Percentiles rank a stretch among this genome's conserved stretches.
These are phyloP conservation scores for Globisporangium spiculum DNA, from an alignment of 352 stramenopile species.

Conservation along the genomic window DNA sequence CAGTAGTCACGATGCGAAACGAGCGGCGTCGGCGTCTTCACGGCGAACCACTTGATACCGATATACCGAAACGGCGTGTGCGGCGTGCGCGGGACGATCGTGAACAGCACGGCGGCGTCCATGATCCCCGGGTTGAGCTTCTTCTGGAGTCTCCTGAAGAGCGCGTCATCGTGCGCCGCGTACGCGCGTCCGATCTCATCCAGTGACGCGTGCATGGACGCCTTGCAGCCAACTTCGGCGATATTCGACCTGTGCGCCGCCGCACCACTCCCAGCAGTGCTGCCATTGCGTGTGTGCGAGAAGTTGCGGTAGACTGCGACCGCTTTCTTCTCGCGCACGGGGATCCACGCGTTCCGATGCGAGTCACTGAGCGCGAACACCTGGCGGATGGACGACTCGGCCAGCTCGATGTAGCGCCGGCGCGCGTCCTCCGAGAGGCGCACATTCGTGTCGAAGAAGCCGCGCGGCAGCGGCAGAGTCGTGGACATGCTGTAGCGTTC, in stretches of 20 bases:
- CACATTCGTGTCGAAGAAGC: constrained; percentile 72
- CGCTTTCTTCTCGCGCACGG: constrained; percentile 80
- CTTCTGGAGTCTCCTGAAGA: constrained; percentile 79
- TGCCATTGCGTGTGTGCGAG: constrained; percentile 31
- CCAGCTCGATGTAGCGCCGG: constrained; percentile 76
- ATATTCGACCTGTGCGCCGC: constrained; percentile 78
- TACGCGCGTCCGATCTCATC: constrained; percentile 76
- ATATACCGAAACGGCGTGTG: constrained; percentile 79
- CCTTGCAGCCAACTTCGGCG: constrained; percentile 74
- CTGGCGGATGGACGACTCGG: constrained; percentile 78
- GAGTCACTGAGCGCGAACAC: constrained; percentile 79
- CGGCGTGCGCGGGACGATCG: constrained; percentile 70
- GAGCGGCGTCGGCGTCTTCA: constrained; percentile 79
- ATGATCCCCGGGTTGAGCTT: constrained; percentile 72
- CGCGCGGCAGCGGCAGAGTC: constrained; percentile 64
- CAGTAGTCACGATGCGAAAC: constrained; percentile 85
- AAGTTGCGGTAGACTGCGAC: constrained; percentile 84
- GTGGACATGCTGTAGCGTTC: constrained; percentile 35
- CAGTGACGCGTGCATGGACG: constrained; percentile 60
- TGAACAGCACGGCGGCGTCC: constrained; percentile 77
- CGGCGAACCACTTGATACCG: constrained; percentile 85
- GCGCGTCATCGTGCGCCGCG: constrained; percentile 71
- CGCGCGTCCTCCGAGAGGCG: constrained; percentile 69
- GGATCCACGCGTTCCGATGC: constrained; percentile 84
- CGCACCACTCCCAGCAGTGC: constrained; percentile 10